Conservation (phyloP, 2,329 filamentous ascomycete species). For the Ilyonectria robusta region DNA sequence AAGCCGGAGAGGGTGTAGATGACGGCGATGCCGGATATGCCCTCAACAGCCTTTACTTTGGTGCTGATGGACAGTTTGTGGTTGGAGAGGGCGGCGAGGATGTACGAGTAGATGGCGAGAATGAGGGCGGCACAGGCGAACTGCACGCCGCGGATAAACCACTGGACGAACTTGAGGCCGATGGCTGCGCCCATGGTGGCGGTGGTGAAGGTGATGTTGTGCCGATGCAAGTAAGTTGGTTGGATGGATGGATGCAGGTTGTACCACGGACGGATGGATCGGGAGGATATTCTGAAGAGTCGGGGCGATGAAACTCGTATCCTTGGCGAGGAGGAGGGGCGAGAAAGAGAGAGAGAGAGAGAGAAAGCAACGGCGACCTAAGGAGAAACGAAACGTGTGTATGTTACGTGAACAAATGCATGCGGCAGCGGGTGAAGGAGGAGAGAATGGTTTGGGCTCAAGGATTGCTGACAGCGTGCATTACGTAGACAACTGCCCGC, state of each 20-base stretch:
- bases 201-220: constrained; percentile 6
- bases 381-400: background rate
- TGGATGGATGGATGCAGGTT: background rate
- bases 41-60: constrained; percentile 81
- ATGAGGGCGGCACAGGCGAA: constrained; percentile 81
- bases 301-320: background rate
- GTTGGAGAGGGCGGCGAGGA: constrained; percentile 79
- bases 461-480: background rate
- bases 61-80: constrained; percentile 74
- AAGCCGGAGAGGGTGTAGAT: constrained; percentile 83
- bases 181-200: constrained; percentile 56
- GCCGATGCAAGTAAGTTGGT: background rate
- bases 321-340: background rate
- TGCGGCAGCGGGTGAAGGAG: background rate
- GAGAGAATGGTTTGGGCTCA: background rate
- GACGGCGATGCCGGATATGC: constrained; percentile 81
- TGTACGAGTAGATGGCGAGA: constrained; percentile 87
- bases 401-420: background rate
- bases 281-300: background rate
- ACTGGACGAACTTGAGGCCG: constrained; percentile 78
- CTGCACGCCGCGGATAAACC: constrained; percentile 80
- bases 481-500: constrained; percentile 13
- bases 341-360: background rate
- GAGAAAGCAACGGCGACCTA: background rate
- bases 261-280: background rate